A percentile compares a stretch with the other conserved stretches of the same genome.
Conservation (phyloP, 768 basidiomycete genomes). For the Paxillus rubicundulus region DNA sequence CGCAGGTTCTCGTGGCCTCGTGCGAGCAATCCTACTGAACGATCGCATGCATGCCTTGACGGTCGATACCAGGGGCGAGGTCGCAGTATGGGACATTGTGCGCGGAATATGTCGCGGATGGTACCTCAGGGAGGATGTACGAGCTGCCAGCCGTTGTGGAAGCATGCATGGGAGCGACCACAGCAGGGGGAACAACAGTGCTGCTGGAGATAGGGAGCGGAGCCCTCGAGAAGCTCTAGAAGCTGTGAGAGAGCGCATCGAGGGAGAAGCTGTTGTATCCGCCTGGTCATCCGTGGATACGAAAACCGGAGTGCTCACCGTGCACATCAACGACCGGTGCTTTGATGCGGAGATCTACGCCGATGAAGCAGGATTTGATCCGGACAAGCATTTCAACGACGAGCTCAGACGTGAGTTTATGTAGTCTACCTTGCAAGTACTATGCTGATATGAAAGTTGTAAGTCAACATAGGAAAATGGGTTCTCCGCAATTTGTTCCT, state of each 20-base stretch:
- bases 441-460: conserved; percentile 6
- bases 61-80: conserved; percentile 83
- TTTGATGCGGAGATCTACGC: conserved; percentile 96
- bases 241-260: conserved; percentile 84
- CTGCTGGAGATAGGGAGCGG: conserved; percentile 42
- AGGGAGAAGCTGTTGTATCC: conserved; percentile 85
- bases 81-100: conserved; percentile 92
- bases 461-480: conserved; percentile 94
- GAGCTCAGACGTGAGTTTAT: conserved; percentile 72
- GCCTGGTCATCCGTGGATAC: conserved; percentile 91
- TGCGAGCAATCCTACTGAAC: conserved; percentile 79
- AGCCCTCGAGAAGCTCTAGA: conserved; percentile 86
- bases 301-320: conserved; percentile 80
- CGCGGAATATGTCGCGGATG: conserved; percentile 71
- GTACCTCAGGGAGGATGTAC: conserved; percentile 65
- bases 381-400: conserved; percentile 62
- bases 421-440: conserved; percentile 1
- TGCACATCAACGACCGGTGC: conserved; percentile 83
- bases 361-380: conserved; percentile 77
- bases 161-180: conserved; percentile 41
- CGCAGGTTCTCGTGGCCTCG: conserved; percentile 74
- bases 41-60: conserved; percentile 89
- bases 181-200: conserved; percentile 32
- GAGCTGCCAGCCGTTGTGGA: conserved; percentile 49
- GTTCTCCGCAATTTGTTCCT: conserved; percentile 81